Base-by-base conservation (phyloP, 108 stramenopile genomes). In the Cylindrotheca fusiformis region DNA sequence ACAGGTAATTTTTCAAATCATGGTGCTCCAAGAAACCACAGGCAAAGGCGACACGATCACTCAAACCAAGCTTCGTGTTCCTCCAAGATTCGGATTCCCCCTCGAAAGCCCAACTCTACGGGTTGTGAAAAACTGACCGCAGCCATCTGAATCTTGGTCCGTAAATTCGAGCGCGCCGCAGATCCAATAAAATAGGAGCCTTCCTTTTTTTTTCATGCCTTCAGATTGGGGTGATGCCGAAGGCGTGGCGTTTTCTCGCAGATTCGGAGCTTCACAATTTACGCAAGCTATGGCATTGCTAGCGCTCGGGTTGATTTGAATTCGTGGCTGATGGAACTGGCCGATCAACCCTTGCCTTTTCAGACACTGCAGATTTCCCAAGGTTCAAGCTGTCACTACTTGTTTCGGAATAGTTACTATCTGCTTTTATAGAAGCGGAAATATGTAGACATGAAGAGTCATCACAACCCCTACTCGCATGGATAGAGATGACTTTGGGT, bases 11-110 rank as follows among this genome's bases (percentile, higher is more conserved):
- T n/a, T 71, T 58, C n/a, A 93, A 67, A 52, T 86, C 74, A 12
- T 62, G 32, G 25, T 74, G 65, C 14, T 69, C 69, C 12, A 90
- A 58, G 48, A 85, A 93, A 4, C 80, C 71, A 55, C 86, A 90
- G 25, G 88, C 81, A 67, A 93, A 89, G 20, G 77, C 91, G 22
- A 86, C 78, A 25, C 91, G 65, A 73, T 93, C 91, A 23, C 78
- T 70, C 2, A 87, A 82, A 69, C 80, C 77, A 18, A 93, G 60
- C 8, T 58, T 45, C 27, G 70, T 58, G 65, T 88, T 68, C 22
- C 78, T 46, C 21, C 90, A 72, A 41, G 84, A 77, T 24, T 72
- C 54, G 85, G 80, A 50, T 80, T 84, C 18, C 82, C 82, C 1
- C 85, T 45, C 17, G 85, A 86, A 3, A 83, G 54, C 8, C 71